Conservation (phyloP, 352 stramenopile genomes). For the Phytophthora citricola region DNA sequence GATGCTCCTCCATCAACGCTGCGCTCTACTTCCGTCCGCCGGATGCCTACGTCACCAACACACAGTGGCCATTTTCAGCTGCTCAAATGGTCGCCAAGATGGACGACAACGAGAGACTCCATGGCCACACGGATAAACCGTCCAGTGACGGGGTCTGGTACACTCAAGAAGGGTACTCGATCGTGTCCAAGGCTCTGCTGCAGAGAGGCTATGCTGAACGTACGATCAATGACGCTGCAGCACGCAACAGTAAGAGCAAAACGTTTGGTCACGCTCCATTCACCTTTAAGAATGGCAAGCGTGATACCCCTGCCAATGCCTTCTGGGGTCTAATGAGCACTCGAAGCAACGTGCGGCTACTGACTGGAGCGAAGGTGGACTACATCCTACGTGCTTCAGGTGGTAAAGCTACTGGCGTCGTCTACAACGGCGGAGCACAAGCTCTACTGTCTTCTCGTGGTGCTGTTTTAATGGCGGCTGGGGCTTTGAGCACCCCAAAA, state of each 20-base stretch:
- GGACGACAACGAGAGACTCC: conserved; percentile 52
- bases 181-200: conserved; percentile 47
- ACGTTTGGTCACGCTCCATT: conserved; percentile 60
- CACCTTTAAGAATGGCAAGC: conserved; percentile 57
- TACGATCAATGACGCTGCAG: conserved; percentile 52
- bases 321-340: conserved; percentile 54
- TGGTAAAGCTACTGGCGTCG: conserved; percentile 47
- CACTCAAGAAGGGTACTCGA: conserved; percentile 57
- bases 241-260: conserved; percentile 60
- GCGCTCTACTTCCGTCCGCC: conserved; percentile 83
- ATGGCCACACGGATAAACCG: conserved; percentile 55
- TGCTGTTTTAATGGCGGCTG: conserved; percentile 73
- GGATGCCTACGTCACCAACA: conserved; percentile 51
- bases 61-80: conserved; percentile 60
- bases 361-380: conserved; percentile 50
- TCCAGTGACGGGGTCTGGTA: conserved; percentile 59
- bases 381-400: conserved; percentile 50
- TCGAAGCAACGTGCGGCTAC: conserved; percentile 56
- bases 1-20: conserved; percentile 84
- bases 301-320: conserved; percentile 54
- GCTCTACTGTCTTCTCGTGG: conserved; percentile 42
- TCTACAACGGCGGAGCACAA: conserved; percentile 51
- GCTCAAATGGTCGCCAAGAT: conserved; percentile 71
- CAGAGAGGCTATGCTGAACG: conserved; percentile 43
- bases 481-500: conserved; percentile 75